Percentiles rank a stretch among this genome's conserved stretches.
These are phyloP conservation scores for Magnaporthiopsis poae DNA, from an alignment of 2,329 filamentous ascomycete genomes.

Conservation along the genomic window DNA sequence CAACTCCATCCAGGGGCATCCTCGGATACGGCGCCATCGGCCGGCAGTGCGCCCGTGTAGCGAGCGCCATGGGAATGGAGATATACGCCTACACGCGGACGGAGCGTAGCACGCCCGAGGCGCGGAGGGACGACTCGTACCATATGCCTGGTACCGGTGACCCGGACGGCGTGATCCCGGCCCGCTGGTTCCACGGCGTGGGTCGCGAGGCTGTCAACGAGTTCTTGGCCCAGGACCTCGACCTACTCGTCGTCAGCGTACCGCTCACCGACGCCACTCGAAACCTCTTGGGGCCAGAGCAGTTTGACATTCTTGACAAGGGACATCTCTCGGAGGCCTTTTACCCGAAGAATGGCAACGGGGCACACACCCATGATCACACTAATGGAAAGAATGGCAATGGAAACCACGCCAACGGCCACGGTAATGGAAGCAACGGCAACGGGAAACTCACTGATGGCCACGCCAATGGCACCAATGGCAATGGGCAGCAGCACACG, in stretches of 20 bases:
- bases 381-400: neutral
- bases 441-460: neutral
- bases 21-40: slow-evolving; percentile 47
- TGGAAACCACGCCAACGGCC: neutral
- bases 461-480: neutral
- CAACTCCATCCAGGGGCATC: slow-evolving; percentile 30
- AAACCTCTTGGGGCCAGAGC: slow-evolving; percentile 39
- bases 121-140: slow-evolving; percentile 54
- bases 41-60: slow-evolving; percentile 45
- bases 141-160: slow-evolving; percentile 57
- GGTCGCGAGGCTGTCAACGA: slow-evolving; percentile 34
- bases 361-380: neutral
- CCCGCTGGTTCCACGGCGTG: slow-evolving; percentile 40
- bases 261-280: slow-evolving; percentile 40
- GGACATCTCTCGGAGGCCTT: slow-evolving; percentile 14
- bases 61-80: slow-evolving; percentile 57
- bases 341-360: neutral
- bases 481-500: neutral
- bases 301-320: slow-evolving; percentile 36
- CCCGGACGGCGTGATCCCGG: slow-evolving; percentile 36
- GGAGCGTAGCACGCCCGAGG: slow-evolving; percentile 56
- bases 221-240: slow-evolving; percentile 41
- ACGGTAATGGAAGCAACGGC: neutral
- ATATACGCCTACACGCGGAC: slow-evolving; percentile 68
- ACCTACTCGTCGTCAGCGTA: slow-evolving; percentile 41